Evolutionary conservation across 1,139 yeast genomes (phyloP).

Genomic region (Blastobotrys proliferans): DNA sequence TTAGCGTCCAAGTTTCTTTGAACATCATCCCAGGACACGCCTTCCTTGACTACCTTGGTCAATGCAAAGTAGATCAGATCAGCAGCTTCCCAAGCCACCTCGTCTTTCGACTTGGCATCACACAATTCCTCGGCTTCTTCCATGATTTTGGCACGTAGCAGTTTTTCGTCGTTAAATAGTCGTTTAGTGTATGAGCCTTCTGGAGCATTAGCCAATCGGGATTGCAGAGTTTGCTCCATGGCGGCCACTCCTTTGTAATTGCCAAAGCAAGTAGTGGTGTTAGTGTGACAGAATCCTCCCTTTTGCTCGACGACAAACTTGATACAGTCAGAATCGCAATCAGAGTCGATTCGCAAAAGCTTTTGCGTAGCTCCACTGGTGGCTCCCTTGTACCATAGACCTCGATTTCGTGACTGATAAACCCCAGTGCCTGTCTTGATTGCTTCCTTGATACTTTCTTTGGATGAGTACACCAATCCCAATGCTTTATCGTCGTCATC

Average conservation of each 20-base stretch:
- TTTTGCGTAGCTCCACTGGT: conserved; percentile 93
- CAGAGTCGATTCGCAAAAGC: conserved; percentile 60
- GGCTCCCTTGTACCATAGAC: conserved; percentile 94
- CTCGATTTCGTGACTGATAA: conserved; percentile 84
- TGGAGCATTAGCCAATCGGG: conserved; percentile 58
- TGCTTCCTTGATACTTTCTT: conserved; percentile 76
- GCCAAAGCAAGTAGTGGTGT: conserved; percentile 78
- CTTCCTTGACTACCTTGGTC: conserved; percentile 79
- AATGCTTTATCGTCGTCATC: conserved; percentile 62
- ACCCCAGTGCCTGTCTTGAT: conserved; percentile 82
- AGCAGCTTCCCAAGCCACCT: conserved; percentile 96
- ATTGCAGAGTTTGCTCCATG: conserved; percentile 60
- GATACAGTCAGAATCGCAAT: conserved; percentile 90
- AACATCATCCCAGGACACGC: conserved; percentile 74
- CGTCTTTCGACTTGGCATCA: conserved; percentile 67
- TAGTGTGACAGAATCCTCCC: conserved; percentile 88
- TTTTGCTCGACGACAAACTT: conserved; percentile 77
- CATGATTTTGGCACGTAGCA: conserved; percentile 79
- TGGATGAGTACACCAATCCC: conserved; percentile 89
- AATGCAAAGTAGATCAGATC: conserved; percentile 88
- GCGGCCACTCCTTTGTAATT: conserved; percentile 49
- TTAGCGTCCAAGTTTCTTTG: conserved; percentile 82
- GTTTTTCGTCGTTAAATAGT: conserved; percentile 68
- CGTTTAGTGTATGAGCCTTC: conserved; percentile 91
- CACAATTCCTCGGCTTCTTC: conserved; percentile 97